Percentiles rank a stretch among this genome's conserved stretches.
These are phyloP conservation scores for Cylindrotheca fusiformis DNA, from an alignment of 108 stramenopile genomes.

Conservation along the genomic window DNA sequence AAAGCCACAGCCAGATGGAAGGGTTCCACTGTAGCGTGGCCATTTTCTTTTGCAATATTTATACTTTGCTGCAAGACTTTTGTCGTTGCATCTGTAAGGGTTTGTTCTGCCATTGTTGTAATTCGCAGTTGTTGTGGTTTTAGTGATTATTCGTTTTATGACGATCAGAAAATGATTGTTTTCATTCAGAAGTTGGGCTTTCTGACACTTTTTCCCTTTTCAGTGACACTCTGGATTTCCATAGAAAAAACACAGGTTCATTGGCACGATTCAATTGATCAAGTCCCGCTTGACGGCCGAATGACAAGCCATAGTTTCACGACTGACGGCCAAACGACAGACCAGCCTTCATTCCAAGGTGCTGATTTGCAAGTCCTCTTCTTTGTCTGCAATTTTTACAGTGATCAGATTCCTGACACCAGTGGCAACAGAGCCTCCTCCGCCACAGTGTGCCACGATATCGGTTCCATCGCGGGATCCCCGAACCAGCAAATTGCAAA, in stretches of 20 bases:
- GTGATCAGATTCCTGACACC: constrained; percentile 61
- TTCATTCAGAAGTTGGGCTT: no score
- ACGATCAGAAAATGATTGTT: not conserved
- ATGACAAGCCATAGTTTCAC: no score
- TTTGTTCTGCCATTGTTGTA: constrained; percentile 62
- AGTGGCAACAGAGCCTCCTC: constrained; percentile 65
- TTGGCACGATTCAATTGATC: no score
- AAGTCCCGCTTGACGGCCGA: no score
- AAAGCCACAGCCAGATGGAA: constrained; percentile 67
- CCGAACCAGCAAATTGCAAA: constrained; percentile 67
- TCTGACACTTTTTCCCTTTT: no score
- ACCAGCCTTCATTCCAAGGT: no score
- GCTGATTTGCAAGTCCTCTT: constrained; percentile 23
- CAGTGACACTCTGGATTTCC: no score
- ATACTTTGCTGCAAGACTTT: constrained; percentile 65
- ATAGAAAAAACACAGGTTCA: no score
- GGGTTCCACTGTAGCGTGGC: constrained; percentile 70
- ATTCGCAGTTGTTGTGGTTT: constrained; percentile 5
- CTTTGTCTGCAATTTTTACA: constrained; percentile 21
- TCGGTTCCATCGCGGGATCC: constrained; percentile 45
- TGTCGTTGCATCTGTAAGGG: constrained; percentile 75
- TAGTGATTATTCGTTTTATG: not conserved
- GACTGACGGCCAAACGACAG: no score
- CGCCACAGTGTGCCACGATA: constrained; percentile 68
- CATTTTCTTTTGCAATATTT: constrained; percentile 68